Evolutionary conservation across 2,329 filamentous ascomycete genomes (phyloP).

Genomic region (Scedosporium minutisporum): DNA sequence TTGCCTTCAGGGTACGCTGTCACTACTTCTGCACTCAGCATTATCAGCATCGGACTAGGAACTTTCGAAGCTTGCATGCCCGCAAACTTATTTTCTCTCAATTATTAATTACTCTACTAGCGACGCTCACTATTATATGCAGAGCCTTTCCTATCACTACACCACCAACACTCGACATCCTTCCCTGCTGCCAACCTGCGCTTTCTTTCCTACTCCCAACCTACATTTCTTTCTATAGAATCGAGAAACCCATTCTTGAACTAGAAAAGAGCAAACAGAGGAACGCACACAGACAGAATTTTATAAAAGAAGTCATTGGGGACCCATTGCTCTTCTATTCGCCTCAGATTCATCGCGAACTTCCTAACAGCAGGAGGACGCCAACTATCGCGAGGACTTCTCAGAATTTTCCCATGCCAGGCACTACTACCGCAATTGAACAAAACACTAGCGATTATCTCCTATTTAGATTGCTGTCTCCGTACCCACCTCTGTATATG

Average conservation of each 20-base stretch:
- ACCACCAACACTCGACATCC: too few species aligned
- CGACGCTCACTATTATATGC: not conserved
- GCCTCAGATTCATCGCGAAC: not conserved
- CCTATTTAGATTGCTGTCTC: conserved; percentile 79
- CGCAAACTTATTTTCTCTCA: not conserved
- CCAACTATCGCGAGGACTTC: conserved; percentile 6
- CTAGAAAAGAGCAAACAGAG: too few species aligned
- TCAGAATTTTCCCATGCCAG: conserved; percentile 14
- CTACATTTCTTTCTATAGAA: too few species aligned
- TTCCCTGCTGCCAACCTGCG: too few species aligned
- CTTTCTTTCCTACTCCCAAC: too few species aligned
- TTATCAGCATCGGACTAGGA: not conserved
- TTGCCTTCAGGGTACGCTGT: not conserved
- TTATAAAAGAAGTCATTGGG: too few species aligned
- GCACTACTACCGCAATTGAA: conserved; percentile 35
- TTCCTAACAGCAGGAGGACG: not conserved
- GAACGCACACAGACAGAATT: too few species aligned
- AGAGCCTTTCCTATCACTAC: not conserved
- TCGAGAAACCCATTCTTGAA: too few species aligned
- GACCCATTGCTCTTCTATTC: too few species aligned
- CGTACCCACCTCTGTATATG: conserved; percentile 56
- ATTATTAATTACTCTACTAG: not conserved
- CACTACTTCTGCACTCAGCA: not conserved
- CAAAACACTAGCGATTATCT: conserved; percentile 63
- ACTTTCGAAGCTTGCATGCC: not conserved